Percentiles rank a stretch among this genome's conserved stretches.
phyloP scores from a whole-genome alignment of 2,329 filamentous ascomycete species.

The Pseudogymnoascus destructans region DNA sequence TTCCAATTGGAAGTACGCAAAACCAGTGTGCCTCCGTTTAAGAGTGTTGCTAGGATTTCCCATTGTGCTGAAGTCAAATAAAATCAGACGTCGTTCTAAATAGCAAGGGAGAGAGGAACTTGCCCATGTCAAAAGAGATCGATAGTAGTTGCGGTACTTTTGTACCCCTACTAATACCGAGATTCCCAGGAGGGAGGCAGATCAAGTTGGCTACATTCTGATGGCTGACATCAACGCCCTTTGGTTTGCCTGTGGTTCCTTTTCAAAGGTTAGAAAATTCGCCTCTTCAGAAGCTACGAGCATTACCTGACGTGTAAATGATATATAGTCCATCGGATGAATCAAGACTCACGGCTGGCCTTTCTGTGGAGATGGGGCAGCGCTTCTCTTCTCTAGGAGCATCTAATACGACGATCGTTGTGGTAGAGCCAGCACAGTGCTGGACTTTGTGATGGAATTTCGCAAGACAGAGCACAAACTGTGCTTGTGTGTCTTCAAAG shows the following conservation, averaged over 20 bases:
- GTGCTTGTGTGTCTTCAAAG: conserved; percentile 33
- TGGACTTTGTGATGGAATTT: conserved; percentile 24
- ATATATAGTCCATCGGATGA: conserved; percentile 16
- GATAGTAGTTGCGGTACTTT: conserved; percentile 43
- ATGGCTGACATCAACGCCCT: conserved; percentile 46
- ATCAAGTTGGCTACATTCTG: conserved; percentile 41
- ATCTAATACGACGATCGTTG: conserved; percentile 15
- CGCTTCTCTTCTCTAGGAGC: not conserved
- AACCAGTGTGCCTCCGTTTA: conserved; percentile 44
- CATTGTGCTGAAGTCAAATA: conserved; percentile 35
- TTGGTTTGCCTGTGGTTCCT: conserved; percentile 42
- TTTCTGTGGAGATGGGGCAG: not conserved
- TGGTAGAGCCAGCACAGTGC: conserved; percentile 13
- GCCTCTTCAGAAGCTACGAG: conserved; percentile 35
- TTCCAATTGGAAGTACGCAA: conserved; percentile 39
- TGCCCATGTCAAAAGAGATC: conserved; percentile 50
- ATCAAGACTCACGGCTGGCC: conserved; percentile 13
- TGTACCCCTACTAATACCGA: conserved; percentile 37
- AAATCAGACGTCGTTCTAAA: conserved; percentile 3
- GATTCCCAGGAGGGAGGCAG: conserved; percentile 35
- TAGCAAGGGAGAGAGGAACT: conserved; percentile 18
- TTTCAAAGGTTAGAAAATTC: conserved; percentile 11
- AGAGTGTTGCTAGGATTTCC: conserved; percentile 44
- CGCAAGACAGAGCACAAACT: conserved; percentile 35
- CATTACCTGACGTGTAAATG: conserved; percentile 21